Base-by-base conservation (phyloP, 768 basidiomycete species). In the Lentinula raphanica region DNA sequence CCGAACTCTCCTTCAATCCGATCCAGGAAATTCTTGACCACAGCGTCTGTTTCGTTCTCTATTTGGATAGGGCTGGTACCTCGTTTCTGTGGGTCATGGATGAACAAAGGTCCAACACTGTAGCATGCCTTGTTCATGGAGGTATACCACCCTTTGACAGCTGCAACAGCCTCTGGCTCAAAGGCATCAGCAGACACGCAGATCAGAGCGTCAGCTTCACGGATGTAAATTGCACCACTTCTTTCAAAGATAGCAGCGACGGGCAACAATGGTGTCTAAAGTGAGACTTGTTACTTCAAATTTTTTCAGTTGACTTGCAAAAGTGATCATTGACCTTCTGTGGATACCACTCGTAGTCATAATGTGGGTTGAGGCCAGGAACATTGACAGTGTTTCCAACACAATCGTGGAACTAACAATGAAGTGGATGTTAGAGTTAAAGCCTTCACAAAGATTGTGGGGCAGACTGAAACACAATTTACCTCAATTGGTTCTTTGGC, bases 101-200 rank as follows among this genome's bases (percentile, higher is more conserved):
- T 38, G 19, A 36, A 27, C n/a, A 68, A 40, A 9, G 67, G 67
- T n/a, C 67, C 65, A 4, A 66, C 27, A 1, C 46, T 46, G 46
- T 68, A 65, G 21, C 64, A 45, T 1, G 51, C 23, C 40, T 66
- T 62, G 7, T 38, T 15, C 45, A 54, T 36, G 1, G 35, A 54
- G 21, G 59, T 15, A 12, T 60, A 50, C 67, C 67, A 66, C 6
- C 31, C 23, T 15, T 59, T 36, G 0, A 63, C 27, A 8, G 65
- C 63, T 19, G 58, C 49, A 9, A 65, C 38, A n/a, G 61, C 58
- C 12, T 39, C 59, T 15, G 44, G 42, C 21, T 68, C 67, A 27
- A 65, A 66, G 1, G 59, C 60, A 23, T 49, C 38, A 19, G 46
- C 56, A 8, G 67, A 61, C 3, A 55, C 56, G 46, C 53, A 54